These are phyloP conservation scores for Aphanomyces cochlioides DNA, from an alignment of 352 stramenopile genomes.

Conservation along the genomic window DNA sequence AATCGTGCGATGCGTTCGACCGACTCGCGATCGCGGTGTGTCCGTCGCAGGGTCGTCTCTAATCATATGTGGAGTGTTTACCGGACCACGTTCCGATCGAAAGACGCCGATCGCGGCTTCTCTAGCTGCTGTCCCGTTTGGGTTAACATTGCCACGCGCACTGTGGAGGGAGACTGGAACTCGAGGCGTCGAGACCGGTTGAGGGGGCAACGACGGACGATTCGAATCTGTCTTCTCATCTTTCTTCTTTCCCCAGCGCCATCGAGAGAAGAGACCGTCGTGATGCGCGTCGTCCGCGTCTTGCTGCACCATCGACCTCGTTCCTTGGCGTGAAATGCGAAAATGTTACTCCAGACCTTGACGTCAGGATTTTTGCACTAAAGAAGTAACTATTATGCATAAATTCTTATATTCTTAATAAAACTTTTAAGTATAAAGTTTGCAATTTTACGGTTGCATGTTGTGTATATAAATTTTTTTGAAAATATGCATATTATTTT, in stretches of 20 bases:
- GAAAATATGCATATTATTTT: too few relatives aligned
- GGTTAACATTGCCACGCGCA: neutral
- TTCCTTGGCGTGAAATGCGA: neutral
- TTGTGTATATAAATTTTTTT: too few relatives aligned
- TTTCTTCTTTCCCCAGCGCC: conserved; percentile 29
- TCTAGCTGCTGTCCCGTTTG: neutral
- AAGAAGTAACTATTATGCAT: too few relatives aligned
- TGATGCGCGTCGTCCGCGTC: neutral
- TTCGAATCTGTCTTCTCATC: conserved; percentile 6
- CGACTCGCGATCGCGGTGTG: neutral
- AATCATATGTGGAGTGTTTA: neutral
- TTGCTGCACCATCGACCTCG: neutral
- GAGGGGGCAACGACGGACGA: conserved; percentile 2
- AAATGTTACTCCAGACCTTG: conserved; percentile 6
- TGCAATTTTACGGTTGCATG: too few relatives aligned
- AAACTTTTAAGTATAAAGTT: too few relatives aligned
- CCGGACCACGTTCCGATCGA: neutral
- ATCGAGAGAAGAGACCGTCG: conserved; percentile 21
- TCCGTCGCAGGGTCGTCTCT: neutral
- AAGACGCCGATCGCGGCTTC: neutral
- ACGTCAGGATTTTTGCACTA: neutral
- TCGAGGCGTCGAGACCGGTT: conserved; percentile 1
- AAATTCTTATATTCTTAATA: too few relatives aligned
- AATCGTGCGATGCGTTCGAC: neutral
- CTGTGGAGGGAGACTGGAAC: conserved; percentile 8